A percentile compares a stretch with the other conserved stretches of the same genome.
Conservation (phyloP, 2,329 filamentous ascomycete genomes). For the Oidium heveae region DNA sequence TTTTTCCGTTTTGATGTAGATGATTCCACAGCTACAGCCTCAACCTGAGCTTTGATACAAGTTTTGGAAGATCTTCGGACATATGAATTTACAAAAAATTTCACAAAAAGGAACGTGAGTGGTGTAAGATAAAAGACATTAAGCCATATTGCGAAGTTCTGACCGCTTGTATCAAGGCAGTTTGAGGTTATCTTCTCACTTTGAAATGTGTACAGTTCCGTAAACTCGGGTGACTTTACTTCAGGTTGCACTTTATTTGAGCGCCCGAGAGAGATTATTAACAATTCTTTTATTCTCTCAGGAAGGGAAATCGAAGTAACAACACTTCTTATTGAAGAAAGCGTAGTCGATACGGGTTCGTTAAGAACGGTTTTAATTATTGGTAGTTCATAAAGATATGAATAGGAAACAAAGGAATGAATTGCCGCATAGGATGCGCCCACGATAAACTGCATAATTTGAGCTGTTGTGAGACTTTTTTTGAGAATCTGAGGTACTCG, state of each 20-base stretch:
- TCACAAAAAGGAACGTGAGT: slow-evolving; percentile 38
- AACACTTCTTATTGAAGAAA: too few relatives aligned
- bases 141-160: slow-evolving; percentile 42
- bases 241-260: slow-evolving; percentile 18
- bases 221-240: not conserved
- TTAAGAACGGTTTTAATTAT: too few relatives aligned
- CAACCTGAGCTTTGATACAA: slow-evolving; percentile 4
- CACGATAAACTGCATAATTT: slow-evolving; percentile 46
- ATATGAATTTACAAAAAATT: slow-evolving; percentile 44
- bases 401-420: slow-evolving; percentile 45
- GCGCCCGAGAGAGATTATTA: slow-evolving; percentile 38
- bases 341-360: too few relatives aligned
- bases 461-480: slow-evolving; percentile 41
- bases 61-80: slow-evolving; percentile 17
- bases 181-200: slow-evolving; percentile 26
- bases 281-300: slow-evolving; percentile 22
- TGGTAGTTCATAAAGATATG: slow-evolving; percentile 6
- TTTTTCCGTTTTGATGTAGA: too few relatives aligned
- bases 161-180: slow-evolving; percentile 43
- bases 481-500: slow-evolving; percentile 36
- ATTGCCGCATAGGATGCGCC: slow-evolving; percentile 38
- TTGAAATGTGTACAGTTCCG: slow-evolving; percentile 5
- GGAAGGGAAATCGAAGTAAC: slow-evolving; percentile 16
- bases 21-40: too few relatives aligned
- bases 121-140: slow-evolving; percentile 43